Percentiles rank a stretch among this genome's conserved stretches.
Evolutionary conservation across 2,329 filamentous ascomycete species (phyloP).

Genomic region (Paraphoma chrysanthemicola): DNA sequence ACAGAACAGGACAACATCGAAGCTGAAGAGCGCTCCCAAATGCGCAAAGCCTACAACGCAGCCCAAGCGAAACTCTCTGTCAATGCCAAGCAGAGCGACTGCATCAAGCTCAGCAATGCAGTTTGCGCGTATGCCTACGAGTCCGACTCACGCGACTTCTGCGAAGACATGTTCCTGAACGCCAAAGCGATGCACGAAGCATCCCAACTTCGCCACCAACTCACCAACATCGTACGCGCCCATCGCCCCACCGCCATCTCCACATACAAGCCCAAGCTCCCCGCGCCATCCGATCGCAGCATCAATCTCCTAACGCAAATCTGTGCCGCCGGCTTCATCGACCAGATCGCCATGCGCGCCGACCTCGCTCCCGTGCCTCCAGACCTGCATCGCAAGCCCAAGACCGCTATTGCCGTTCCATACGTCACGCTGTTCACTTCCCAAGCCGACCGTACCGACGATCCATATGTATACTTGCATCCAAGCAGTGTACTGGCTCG

Average conservation of each 20-base stretch:
- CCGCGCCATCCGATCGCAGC: slow-evolving; percentile 67
- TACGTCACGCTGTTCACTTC: slow-evolving; percentile 85
- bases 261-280: slow-evolving; percentile 58
- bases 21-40: slow-evolving; percentile 72
- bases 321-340: slow-evolving; percentile 88
- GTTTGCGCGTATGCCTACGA: slow-evolving; percentile 76
- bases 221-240: slow-evolving; percentile 78
- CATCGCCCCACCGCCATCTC: slow-evolving; percentile 65
- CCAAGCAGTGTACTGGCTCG: slow-evolving; percentile 78
- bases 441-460: slow-evolving; percentile 51
- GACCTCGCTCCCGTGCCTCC: slow-evolving; percentile 78
- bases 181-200: slow-evolving; percentile 88
- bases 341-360: slow-evolving; percentile 90
- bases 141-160: slow-evolving; percentile 70
- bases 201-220: slow-evolving; percentile 79
- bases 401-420: slow-evolving; percentile 88
- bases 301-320: slow-evolving; percentile 87
- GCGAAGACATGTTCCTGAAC: slow-evolving; percentile 81
- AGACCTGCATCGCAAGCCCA: slow-evolving; percentile 66
- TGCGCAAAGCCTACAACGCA: slow-evolving; percentile 70
- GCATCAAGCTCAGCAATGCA: slow-evolving; percentile 87
- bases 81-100: slow-evolving; percentile 80
- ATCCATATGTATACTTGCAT: slow-evolving; percentile 81
- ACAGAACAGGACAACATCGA: slow-evolving; percentile 73
- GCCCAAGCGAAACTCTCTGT: slow-evolving; percentile 81